Evolutionary conservation across 2,329 filamentous ascomycete genomes (phyloP), one percentile per base, ranked within the genome.

Genomic region (Lachnellula suecica): DNA sequence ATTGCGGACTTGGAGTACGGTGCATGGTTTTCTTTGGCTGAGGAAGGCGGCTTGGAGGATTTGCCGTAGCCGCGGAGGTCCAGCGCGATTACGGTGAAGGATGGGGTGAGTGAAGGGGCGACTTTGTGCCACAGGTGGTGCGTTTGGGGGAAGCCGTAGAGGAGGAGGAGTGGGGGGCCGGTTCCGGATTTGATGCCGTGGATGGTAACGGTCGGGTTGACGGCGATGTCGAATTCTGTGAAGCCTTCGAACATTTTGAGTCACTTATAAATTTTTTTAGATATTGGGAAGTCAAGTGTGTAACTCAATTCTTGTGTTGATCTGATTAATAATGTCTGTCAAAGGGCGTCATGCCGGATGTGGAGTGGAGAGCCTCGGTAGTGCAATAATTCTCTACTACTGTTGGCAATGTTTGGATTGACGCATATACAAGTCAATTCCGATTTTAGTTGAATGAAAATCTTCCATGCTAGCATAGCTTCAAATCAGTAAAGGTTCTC

Each of bases 71-170:
- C 78, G 17, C 78, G 75, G 8, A 81, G 68, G 58, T 81, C 78
- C 2, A 77, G 63, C 2, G 74, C 61, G 3, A 81, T 60, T 4
- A 80, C 57, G 0, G 68, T 74, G 67, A 72, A 80, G 2, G 58
- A 58, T 11, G 63, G 58, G 0, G 65, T 59, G 1, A 81, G 69
- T 20, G 66, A 62, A 1, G 71, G 70, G 0, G 71, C 68, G 1
- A 81, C 64, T 5, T 64, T 63, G 61, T 81, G 76, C 79, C 79
- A 81, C 17, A 80, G 79, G 54, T 75, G 73, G 17, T 72, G 69
- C 4, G 71, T 79, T 60, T 81, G 77, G 0, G 78, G 79, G 57
- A 76, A 81, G 31, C 78, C 78, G 49, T 81, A 78, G 6, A 81
- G 64, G 7, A 81, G 67, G 13, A 75, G 67, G 6, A 81, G 68